Evolutionary conservation across 164 flowering plant species (phyloP).

Genomic region (Magnolia kwangsiensis): DNA sequence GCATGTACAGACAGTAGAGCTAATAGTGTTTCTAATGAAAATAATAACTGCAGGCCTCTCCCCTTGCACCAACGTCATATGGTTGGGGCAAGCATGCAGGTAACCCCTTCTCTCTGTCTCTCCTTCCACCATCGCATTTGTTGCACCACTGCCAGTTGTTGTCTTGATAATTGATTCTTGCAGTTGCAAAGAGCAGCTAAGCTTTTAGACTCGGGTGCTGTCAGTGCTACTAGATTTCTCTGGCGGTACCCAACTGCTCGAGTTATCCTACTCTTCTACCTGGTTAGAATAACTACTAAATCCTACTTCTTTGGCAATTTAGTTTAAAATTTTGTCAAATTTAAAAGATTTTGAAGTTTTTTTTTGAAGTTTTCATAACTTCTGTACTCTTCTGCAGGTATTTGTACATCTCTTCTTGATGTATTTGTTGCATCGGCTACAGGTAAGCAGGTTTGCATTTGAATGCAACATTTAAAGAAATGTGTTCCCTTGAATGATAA

Average conservation of each 20-base stretch:
- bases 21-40: neutral
- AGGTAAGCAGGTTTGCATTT: constrained; percentile 41
- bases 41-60: constrained; percentile 61
- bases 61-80: constrained; percentile 95
- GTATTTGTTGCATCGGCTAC: constrained; percentile 94
- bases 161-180: constrained; percentile 12
- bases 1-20: neutral
- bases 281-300: constrained; percentile 41
- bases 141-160: too few species aligned
- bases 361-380: constrained; percentile 6
- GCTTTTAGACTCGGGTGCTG: constrained; percentile 89
- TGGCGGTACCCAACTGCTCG: constrained; percentile 97
- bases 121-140: neutral
- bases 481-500: too few species aligned
- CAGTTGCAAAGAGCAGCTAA: constrained; percentile 96
- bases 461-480: neutral
- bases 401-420: constrained; percentile 96
- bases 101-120: constrained; percentile 20
- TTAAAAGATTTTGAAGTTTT: neutral
- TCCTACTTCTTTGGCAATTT: neutral
- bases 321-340: neutral
- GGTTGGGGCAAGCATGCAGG: constrained; percentile 88
- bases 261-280: constrained; percentile 66
- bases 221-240: constrained; percentile 87
- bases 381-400: constrained; percentile 48